Evolutionary conservation across 768 basidiomycete species (phyloP), one percentile per base, ranked within the genome.

Genomic region (Jaapia argillacea): DNA sequence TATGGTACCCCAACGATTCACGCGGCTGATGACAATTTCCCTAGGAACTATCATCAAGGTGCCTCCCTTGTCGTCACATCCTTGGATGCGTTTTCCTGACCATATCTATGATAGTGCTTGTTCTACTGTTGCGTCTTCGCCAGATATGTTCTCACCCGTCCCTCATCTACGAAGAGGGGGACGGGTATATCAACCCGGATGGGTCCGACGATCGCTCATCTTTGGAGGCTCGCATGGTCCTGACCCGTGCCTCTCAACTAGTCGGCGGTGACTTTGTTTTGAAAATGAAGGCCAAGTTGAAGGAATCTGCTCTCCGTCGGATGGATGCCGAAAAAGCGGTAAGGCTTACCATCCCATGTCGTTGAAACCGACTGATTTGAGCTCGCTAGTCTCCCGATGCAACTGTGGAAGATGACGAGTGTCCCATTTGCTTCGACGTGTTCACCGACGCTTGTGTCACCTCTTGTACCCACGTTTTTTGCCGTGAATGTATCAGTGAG

Each of bases 101-200:
- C 31, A 33, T 10, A 10, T 10, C 16, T 10, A 16, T 33, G 31
- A 7, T 22, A 38, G 28, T 10, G 37, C 22, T 44, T 4, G 23
- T 37, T 36, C 27, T 22, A 16, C 43, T 44, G 44, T 48, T 38
- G 10, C 65, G 82, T 7, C 67, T 87, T 1, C 71, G 81, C 6
- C 83, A 85, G 52, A 61, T 83, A 27, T 83, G 80, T 53, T 72
- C 74, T 27, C 83, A 85, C 55, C 79, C 85, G 2, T 71, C 68
- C 12, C 64, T 86, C 5, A 76, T 85, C 24, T 74, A 76, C 52
- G 77, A 80, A 49, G 67, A 69, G 26, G 71, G 63, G 2, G 63
- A 58, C 1, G 70, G 71, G 1, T 73, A 69, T 44, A 55, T 75
- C n/a, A 53, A 52, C 13, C 52, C 65, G 3, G 65, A 68, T 14